Evolutionary conservation across 2,329 filamentous ascomycete species (phyloP).

Genomic region (Colletotrichum sublineola): DNA sequence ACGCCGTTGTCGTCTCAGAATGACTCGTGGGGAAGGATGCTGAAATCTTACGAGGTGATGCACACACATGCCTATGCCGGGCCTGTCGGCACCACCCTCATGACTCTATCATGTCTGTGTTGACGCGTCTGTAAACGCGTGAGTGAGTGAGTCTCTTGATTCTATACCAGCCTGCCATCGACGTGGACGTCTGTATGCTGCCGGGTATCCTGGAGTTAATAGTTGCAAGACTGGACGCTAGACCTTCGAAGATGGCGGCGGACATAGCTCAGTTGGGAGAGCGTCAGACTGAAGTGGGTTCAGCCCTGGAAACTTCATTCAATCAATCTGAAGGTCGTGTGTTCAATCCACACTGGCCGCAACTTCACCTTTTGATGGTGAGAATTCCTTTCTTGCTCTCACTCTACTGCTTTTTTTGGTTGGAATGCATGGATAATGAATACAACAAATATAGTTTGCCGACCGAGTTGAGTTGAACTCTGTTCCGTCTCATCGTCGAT

Average conservation of each 20-base stretch:
- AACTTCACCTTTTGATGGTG: conserved; percentile 27
- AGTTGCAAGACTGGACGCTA: rapidly evolving
- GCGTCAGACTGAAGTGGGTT: conserved; percentile 42
- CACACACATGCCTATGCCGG: conserved; percentile 11
- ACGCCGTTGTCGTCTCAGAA: conserved; percentile 17
- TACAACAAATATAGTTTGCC: no score
- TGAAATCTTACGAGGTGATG: neutral
- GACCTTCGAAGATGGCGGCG: conserved; percentile 36
- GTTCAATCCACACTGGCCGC: conserved; percentile 43
- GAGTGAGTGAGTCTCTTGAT: neutral
- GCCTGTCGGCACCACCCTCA: conserved; percentile 7
- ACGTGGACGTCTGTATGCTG: neutral
- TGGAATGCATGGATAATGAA: no score
- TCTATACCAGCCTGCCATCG: neutral
- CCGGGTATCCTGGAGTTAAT: conserved; percentile 1
- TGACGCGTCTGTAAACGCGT: neutral
- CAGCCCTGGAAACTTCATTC: conserved; percentile 35
- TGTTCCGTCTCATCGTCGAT: no score
- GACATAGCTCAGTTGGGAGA: conserved; percentile 43
- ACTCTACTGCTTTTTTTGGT: no score
- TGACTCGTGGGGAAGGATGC: conserved; percentile 17
- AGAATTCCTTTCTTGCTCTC: neutral
- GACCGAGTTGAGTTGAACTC: no score
- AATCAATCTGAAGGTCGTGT: conserved; percentile 40
- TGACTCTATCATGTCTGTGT: neutral